Evolutionary conservation across 2,329 filamentous ascomycete species (phyloP).

Genomic region (Cladosporium velox): DNA sequence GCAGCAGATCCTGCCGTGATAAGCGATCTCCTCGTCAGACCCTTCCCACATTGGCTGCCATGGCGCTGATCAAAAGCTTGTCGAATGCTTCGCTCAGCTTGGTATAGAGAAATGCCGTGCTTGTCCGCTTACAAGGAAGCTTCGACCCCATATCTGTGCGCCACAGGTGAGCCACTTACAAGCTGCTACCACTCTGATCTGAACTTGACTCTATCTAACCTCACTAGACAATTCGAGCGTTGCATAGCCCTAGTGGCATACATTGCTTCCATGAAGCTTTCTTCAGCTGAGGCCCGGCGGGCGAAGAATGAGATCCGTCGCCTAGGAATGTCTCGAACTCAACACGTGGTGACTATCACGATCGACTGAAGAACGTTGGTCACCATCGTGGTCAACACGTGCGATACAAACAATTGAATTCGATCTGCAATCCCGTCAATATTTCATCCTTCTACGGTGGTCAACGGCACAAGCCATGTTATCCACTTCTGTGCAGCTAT

Average conservation of each 20-base stretch:
- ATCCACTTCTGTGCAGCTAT: background rate
- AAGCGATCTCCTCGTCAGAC: background rate
- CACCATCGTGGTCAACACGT: slow-evolving; percentile 13
- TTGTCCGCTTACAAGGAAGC: background rate
- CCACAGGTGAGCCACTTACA: slow-evolving; percentile 15
- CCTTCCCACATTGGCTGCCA: background rate
- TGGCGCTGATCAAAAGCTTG: slow-evolving; percentile 19
- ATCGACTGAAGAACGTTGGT: background rate
- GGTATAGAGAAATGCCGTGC: background rate
- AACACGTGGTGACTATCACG: slow-evolving; percentile 6
- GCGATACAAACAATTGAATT: background rate
- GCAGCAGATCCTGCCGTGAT: background rate
- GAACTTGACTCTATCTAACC: background rate
- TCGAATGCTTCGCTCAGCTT: slow-evolving; percentile 15
- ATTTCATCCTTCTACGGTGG: background rate
- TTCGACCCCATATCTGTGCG: background rate
- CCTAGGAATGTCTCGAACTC: background rate
- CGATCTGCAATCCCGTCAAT: background rate
- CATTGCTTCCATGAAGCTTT: background rate
- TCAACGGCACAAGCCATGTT: background rate
- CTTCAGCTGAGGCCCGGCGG: background rate
- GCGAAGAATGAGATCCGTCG: background rate
- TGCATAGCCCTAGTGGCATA: background rate
- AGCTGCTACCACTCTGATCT: background rate
- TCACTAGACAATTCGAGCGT: background rate